Conservation (phyloP, 495 filamentous ascomycete genomes). For the Talaromyces wortmannii region DNA sequence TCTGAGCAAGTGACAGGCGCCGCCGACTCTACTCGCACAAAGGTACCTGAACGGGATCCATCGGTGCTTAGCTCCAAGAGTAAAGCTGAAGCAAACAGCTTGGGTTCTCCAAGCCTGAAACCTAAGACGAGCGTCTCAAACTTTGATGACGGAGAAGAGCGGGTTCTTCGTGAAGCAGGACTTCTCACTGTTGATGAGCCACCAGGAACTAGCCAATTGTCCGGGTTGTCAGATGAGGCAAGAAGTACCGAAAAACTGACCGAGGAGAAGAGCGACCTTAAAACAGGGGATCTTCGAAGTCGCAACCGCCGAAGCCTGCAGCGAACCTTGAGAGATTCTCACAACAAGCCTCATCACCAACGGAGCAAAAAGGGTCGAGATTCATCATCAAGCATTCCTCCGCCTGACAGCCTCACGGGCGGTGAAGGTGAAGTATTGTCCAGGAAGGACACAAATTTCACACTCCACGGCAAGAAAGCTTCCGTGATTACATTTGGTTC, state of each 20-base stretch:
- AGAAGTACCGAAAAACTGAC: conserved; percentile 27
- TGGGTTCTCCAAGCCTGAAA: conserved; percentile 30
- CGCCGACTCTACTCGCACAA: neutral
- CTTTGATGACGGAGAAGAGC: conserved; percentile 41
- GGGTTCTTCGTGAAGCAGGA: conserved; percentile 40
- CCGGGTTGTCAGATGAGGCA: conserved; percentile 19
- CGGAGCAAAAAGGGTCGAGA: conserved; percentile 73
- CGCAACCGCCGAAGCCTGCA: conserved; percentile 85
- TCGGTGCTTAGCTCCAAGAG: conserved; percentile 33
- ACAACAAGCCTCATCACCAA: conserved; percentile 57
- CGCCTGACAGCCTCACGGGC: conserved; percentile 48
- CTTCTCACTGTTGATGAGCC: conserved; percentile 37
- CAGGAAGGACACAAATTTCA: conserved; percentile 80
- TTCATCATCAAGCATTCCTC: conserved; percentile 47
- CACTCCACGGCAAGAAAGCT: conserved; percentile 95
- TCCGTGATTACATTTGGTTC: conserved; percentile 90
- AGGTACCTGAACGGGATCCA: conserved; percentile 25
- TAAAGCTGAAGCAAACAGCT: conserved; percentile 29
- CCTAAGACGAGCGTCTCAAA: conserved; percentile 26
- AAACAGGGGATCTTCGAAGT: conserved; percentile 33
- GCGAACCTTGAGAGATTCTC: conserved; percentile 81
- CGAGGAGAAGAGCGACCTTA: conserved; percentile 26
- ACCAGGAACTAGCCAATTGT: conserved; percentile 21
- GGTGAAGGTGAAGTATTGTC: conserved; percentile 58
- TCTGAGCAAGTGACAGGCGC: neutral